These are phyloP conservation scores for Cochlearia excelsa DNA, from an alignment of 345 rosid genomes.

Conservation along the genomic window DNA sequence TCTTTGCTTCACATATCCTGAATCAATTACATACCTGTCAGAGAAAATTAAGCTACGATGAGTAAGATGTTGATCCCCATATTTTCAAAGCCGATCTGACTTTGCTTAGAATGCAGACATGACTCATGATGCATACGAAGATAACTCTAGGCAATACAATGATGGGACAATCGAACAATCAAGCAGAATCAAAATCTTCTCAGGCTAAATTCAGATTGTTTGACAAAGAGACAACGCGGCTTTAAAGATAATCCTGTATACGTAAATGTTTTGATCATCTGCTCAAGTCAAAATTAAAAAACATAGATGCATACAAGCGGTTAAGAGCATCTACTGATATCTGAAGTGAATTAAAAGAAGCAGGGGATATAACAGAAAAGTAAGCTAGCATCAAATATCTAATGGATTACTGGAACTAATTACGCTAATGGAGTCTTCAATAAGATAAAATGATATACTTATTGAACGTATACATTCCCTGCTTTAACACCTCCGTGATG, in stretches of 20 bases:
- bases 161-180: constrained; percentile 2
- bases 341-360: constrained; percentile 13
- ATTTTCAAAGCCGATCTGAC: constrained; percentile 6
- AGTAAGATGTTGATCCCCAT: constrained; percentile 19
- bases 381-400: constrained; percentile 8
- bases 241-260: constrained; percentile 1
- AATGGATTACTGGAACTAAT: not conserved
- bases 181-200: constrained; percentile 18
- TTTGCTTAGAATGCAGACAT: constrained; percentile 14
- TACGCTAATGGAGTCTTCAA: constrained; percentile 10
- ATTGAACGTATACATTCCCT: constrained; percentile 5
- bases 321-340: constrained; percentile 8
- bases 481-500: not conserved
- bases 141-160: constrained; percentile 8
- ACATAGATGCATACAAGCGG: not conserved
- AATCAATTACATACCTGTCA: constrained; percentile 89
- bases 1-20: constrained; percentile 93
- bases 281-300: constrained; percentile 3
- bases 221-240: constrained; percentile 3
- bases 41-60: constrained; percentile 26
- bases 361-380: not conserved
- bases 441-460: constrained; percentile 4
- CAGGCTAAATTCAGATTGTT: constrained; percentile 1
- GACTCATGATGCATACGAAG: not conserved
- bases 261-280: not conserved